Conservation (phyloP, 2,329 filamentous ascomycete genomes). For the Zymoseptoria ardabiliae region DNA sequence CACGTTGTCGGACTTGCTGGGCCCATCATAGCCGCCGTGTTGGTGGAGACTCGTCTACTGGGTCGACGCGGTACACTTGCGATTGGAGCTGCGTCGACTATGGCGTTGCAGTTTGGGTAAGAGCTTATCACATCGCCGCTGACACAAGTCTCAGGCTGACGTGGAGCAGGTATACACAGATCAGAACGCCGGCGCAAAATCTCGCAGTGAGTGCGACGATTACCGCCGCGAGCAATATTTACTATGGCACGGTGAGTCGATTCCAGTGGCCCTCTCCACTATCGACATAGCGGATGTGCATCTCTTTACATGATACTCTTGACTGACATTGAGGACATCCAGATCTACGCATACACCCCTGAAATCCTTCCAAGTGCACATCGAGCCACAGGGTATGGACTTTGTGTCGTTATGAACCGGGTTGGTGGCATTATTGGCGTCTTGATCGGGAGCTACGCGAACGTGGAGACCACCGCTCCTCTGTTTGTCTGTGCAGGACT, state of each 20-base stretch:
- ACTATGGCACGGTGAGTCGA: not conserved
- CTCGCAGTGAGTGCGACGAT: constrained; percentile 19
- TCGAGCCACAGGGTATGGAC: constrained; percentile 53
- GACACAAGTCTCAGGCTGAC: too few relatives aligned
- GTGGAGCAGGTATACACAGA: constrained; percentile 15
- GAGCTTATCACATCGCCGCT: too few relatives aligned
- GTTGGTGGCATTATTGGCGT: constrained; percentile 23
- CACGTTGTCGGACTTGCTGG: constrained; percentile 70
- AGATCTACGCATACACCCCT: constrained; percentile 69
- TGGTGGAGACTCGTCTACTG: constrained; percentile 63
- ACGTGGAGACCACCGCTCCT: constrained; percentile 22
- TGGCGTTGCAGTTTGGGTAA: constrained; percentile 43
- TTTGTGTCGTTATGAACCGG: constrained; percentile 22
- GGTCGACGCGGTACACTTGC: constrained; percentile 69
- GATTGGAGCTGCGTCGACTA: constrained; percentile 58
- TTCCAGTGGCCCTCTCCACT: constrained; percentile 54
- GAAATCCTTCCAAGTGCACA: constrained; percentile 69
- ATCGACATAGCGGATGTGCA: constrained; percentile 44
- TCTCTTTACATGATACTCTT: constrained; percentile 30
- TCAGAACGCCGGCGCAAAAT: constrained; percentile 22
- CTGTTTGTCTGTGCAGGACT: constrained; percentile 23
- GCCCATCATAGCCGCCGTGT: constrained; percentile 64
- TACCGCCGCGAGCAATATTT: constrained; percentile 8
- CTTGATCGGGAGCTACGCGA: constrained; percentile 21
- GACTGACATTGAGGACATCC: constrained; percentile 62